Base-by-base conservation (phyloP, 78 protist genomes). In the Monocercomonoides exilis region DNA sequence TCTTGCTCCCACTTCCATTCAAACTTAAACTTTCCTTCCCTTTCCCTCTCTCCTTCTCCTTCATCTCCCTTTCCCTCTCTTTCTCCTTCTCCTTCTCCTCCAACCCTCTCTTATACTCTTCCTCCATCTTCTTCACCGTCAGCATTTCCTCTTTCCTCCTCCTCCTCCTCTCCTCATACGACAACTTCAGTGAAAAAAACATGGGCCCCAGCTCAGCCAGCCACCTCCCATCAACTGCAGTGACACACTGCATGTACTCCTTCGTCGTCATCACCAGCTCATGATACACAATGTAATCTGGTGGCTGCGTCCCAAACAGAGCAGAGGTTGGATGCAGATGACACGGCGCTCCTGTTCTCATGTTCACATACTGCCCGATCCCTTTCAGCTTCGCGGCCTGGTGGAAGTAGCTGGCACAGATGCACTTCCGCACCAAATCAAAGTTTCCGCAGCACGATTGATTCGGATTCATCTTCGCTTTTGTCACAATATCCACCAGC, bases 181-280 rank as follows among this genome's bases (percentile, higher is more conserved):
- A 32, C 45, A 77, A 81, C 84, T 86, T 89, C 45, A 90, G 36
- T 2, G 70, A 32, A 77, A 80, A 91, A 85, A 87, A 91, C 81
- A 80, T 41, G 44, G 96, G 95, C 35, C 96, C 97, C 32, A 92
- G 84, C 80, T 95, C 97, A 0, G 96, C 98, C 21, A 98, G 92
- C 99, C 99, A 98, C 35, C 63, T 45, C 29, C 96, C 94, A 38
- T 98, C 99, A n/a, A 98, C 98, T 0, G 94, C 94, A 0, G 99
- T 96, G 45, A 97, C 99, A 21, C 91, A 82, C 90, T 89, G 93
- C 99, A 98, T 95, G 92, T 94, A 97, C 90, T 95, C 98, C 85
- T 94, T 95, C 70, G 94, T n/a, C 2, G 99, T 98, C 94, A 94
- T 87, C 3, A 96, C 94, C 21, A 97, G 95, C 84, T 97, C 99